Base-by-base conservation (phyloP, 2,329 filamentous ascomycete genomes). In the Aspergillus thermomutatus region DNA sequence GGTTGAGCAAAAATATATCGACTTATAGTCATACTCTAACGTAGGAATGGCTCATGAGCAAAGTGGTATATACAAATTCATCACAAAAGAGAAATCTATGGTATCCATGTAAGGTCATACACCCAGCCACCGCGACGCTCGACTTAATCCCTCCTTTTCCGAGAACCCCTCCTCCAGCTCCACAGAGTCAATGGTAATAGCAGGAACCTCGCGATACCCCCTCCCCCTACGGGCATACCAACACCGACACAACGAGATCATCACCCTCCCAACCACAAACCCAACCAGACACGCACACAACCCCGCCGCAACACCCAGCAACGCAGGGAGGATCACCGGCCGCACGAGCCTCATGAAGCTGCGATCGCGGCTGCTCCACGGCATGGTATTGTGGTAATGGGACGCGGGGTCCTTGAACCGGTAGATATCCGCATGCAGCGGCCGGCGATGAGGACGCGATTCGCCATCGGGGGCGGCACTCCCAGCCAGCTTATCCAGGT, bases 251-350 rank as follows among this genome's bases (percentile, higher is more conserved):
- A 53, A 50, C 3, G 53, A 41, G 19, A 60, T 54, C 9, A 56
- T 28, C 2, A 67, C 21, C 41, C 59, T 60, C 2, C 73, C 75
- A 21, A 75, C 50, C 8, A 75, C 47, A 60, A 76, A 77, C 19
- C 75, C 75, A 1, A 75, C 49, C 27, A 74, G 60, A 50, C 72
- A 75, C 19, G 72, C 73, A 9, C 72, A 54, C 23, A 77, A 55
- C 25, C 74, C 75, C 4, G 72, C 71, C 1, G 66, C 64, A 2
- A 75, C 62, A 7, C 75, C 75, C 4, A 76, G 59, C 2, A 77
- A 55, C 9, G 70, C 70, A 3, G 75, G 75, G n/a, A 77, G 60
- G 23, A 77, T 61, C 10, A 75, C 70, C 17, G 73, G 69, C 3
- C 70, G 69, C 5, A 75, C 59, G 2, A 71, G 55, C 40, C 65